Percentiles rank a stretch among this genome's conserved stretches.
Evolutionary conservation across 2,329 filamentous ascomycete genomes (phyloP).

Genomic region (Clonostachys rosea): DNA sequence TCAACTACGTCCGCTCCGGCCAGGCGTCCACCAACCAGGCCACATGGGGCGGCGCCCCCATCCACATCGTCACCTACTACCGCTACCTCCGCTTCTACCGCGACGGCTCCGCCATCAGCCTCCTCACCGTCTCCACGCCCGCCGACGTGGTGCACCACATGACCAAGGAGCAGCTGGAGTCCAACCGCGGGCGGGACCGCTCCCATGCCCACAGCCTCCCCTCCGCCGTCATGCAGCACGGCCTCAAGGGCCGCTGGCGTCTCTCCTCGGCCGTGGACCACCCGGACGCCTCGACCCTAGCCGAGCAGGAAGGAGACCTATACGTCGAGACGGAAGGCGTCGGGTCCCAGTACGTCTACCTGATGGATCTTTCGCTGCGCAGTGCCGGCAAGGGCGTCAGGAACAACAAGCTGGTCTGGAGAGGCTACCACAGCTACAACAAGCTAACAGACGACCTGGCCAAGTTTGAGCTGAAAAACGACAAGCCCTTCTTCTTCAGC

Average conservation of each 20-base stretch:
- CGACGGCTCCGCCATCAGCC: conserved; percentile 76
- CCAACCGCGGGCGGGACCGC: conserved; percentile 25
- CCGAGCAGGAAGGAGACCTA: conserved; percentile 58
- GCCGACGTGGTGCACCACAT: conserved; percentile 83
- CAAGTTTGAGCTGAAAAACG: conserved; percentile 65
- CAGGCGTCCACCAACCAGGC: conserved; percentile 65
- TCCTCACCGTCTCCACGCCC: conserved; percentile 79
- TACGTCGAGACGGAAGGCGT: conserved; percentile 85
- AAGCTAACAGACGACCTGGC: conserved; percentile 85
- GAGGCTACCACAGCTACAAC: conserved; percentile 89
- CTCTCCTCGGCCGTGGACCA: conserved; percentile 30
- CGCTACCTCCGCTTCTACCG: conserved; percentile 94
- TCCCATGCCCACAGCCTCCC: conserved; percentile 14
- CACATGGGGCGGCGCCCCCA: conserved; percentile 69
- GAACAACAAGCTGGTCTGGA: conserved; percentile 88
- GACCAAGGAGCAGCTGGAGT: conserved; percentile 62
- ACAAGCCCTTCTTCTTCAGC: conserved; percentile 65
- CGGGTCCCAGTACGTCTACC: conserved; percentile 73
- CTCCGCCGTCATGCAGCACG: conserved; percentile 61
- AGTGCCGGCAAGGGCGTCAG: conserved; percentile 58
- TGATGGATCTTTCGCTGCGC: conserved; percentile 71
- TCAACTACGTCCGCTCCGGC: conserved; percentile 88
- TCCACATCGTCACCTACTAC: conserved; percentile 97
- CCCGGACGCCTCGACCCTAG: conserved; percentile 14
- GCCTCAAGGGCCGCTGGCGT: conserved; percentile 53